phyloP scores from a whole-genome alignment of 139 green algal species.

The Nannochloris sp. region DNA sequence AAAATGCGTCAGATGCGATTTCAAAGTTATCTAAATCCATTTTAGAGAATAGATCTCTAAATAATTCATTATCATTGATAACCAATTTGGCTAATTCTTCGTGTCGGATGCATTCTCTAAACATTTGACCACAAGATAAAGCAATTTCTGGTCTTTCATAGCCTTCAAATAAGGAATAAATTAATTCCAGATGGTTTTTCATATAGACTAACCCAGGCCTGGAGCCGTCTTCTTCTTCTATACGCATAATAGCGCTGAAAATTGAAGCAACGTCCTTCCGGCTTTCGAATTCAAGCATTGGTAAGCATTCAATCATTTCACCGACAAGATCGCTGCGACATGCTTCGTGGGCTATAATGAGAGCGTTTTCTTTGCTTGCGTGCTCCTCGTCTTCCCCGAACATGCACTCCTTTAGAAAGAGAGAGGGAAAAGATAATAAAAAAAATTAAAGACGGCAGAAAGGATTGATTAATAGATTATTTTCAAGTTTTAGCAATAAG shows the following conservation, averaged over 20 bases:
- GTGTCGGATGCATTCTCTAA: slow-evolving; percentile 76
- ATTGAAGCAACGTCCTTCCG: slow-evolving; percentile 74
- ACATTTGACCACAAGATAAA: slow-evolving; percentile 75
- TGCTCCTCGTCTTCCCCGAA: slow-evolving; percentile 65
- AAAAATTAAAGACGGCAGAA: too few species aligned
- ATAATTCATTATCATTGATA: neutral
- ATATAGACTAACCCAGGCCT: slow-evolving; percentile 62
- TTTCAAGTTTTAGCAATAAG: neutral
- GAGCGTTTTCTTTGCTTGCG: slow-evolving; percentile 50
- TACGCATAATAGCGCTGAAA: slow-evolving; percentile 62
- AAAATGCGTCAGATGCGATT: slow-evolving; percentile 84
- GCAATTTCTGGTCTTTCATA: slow-evolving; percentile 70
- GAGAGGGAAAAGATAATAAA: too few species aligned
- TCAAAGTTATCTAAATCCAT: slow-evolving; percentile 88
- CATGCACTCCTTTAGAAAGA: slow-evolving; percentile 32
- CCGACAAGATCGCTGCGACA: slow-evolving; percentile 45
- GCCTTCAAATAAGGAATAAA: slow-evolving; percentile 60
- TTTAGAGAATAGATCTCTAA: slow-evolving; percentile 69
- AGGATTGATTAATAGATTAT: neutral
- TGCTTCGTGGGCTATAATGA: slow-evolving; percentile 47
- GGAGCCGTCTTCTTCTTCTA: slow-evolving; percentile 46
- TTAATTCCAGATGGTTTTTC: slow-evolving; percentile 43
- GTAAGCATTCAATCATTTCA: slow-evolving; percentile 54
- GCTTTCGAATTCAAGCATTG: slow-evolving; percentile 74
- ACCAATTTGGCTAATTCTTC: slow-evolving; percentile 43